phyloP scores from a whole-genome alignment of 2,329 filamentous ascomycete genomes.

The Proliferodiscus dingleyae region DNA sequence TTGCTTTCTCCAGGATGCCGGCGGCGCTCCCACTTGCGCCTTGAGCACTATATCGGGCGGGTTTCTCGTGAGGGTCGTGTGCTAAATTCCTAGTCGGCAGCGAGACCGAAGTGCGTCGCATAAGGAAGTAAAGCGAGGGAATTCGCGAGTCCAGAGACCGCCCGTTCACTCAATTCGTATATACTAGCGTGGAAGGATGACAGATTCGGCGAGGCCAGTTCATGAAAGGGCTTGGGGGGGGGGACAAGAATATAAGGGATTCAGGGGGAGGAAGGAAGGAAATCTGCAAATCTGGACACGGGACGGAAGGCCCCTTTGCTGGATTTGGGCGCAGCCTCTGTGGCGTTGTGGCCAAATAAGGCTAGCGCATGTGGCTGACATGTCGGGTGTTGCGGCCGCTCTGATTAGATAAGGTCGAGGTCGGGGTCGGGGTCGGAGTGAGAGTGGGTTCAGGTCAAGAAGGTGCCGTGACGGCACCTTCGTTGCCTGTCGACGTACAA shows the following conservation, averaged over 20 bases:
- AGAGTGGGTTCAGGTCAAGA: too few relatives aligned
- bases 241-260: background rate
- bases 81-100: slow-evolving; percentile 55
- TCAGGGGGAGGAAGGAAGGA: slow-evolving; percentile 9
- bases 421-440: too few relatives aligned
- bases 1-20: slow-evolving; percentile 50
- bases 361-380: too few relatives aligned
- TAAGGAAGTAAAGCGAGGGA: slow-evolving; percentile 32
- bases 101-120: slow-evolving; percentile 63
- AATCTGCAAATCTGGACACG: slow-evolving; percentile 7
- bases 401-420: slow-evolving; percentile 1
- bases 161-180: slow-evolving; percentile 1
- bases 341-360: slow-evolving; percentile 1
- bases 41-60: slow-evolving; percentile 51
- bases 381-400: too few relatives aligned
- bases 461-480: too few relatives aligned
- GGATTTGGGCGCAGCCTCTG: background rate
- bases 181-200: too few relatives aligned
- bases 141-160: slow-evolving; percentile 1
- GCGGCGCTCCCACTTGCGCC: slow-evolving; percentile 36
- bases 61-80: slow-evolving; percentile 62
- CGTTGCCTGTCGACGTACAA: background rate
- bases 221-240: too few relatives aligned
- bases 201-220: too few relatives aligned
- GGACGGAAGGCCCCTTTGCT: background rate